Evolutionary conservation across 345 rosid genomes (phyloP), one percentile per base, ranked within the genome.

Genomic region (Clarkia xantiana): DNA sequence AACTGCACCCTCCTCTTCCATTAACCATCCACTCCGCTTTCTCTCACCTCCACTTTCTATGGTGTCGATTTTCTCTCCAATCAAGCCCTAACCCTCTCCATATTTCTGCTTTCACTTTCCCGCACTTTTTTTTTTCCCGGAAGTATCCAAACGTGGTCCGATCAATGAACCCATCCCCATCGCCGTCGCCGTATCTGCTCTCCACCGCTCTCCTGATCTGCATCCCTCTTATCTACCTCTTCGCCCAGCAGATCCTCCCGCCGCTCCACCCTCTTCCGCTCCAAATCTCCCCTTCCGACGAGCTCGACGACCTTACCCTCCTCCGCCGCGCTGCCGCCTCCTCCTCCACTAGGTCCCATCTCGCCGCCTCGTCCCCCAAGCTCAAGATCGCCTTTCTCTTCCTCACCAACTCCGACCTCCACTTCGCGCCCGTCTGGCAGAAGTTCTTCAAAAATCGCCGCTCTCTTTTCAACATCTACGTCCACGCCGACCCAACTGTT

Each of bases 371-470:
- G 25, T 54, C 58, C 23, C 65, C 66, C 14, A 76, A 67, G 47
- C 75, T 76, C 64, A 91, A 91, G 70, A 72, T 91, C 54, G 98
- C 96, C 11, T 91, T 91, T 62, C 73, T 86, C 18, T 91, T 91
- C 69, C 82, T 86, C 63, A 91, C 96, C 62, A 86, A 86, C 76
- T 49, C 96, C 47, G 94, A 82, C 60, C 87, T 91, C 57, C 66
- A 81, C 59, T 86, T 91, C 71, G 63, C 86, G 11, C 90, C 94
- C 5, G 66, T 91, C 55, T 86, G 96, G 96, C 71, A 74, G 39
- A 72, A 59, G 0, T 91, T 86, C 85, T 84, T 91, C 70, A 43
- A 16, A 19, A 42, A 55, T 20, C 19, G 20, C 18, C 45, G 47
- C 15, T 59, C 69, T 10, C 86, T 67, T 3, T 91, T 65, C 76